Evolutionary conservation across 495 filamentous ascomycete genomes (phyloP).

Genomic region (Aspergillus saccharolyticus): DNA sequence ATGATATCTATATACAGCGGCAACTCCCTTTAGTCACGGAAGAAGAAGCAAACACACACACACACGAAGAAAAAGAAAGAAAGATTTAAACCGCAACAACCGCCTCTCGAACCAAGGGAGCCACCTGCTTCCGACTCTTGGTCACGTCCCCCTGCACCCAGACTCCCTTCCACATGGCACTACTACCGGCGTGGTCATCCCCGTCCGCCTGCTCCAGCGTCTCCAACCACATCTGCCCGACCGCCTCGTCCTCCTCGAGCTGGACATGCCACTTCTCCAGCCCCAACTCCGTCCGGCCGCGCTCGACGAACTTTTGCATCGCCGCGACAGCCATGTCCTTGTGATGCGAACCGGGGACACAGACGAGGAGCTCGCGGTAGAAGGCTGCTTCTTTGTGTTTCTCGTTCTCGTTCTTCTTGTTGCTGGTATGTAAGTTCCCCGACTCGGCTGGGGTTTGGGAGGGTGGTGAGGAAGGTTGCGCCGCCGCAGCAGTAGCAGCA

Average conservation of each 20-base stretch:
- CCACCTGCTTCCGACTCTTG: conserved; percentile 84
- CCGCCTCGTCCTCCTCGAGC: conserved; percentile 27
- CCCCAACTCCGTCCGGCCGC: conserved; percentile 44
- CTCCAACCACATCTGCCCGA: not conserved
- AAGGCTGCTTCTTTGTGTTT: conserved; percentile 51
- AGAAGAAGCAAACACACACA: no score
- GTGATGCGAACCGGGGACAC: conserved; percentile 32
- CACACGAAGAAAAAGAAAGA: not conserved
- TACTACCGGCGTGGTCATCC: conserved; percentile 8
- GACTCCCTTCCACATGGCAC: conserved; percentile 32
- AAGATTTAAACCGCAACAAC: conserved; percentile 43
- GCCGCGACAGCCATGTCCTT: conserved; percentile 39
- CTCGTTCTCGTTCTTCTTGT: no score
- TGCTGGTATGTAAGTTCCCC: no score
- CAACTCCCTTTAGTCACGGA: no score
- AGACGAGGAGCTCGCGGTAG: conserved; percentile 68
- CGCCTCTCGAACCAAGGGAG: conserved; percentile 68
- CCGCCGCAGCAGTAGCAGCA: no score
- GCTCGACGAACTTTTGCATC: conserved; percentile 48
- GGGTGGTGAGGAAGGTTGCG: no score
- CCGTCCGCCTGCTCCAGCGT: conserved; percentile 17
- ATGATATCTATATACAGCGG: no score
- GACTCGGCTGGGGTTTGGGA: no score
- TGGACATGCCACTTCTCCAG: conserved; percentile 52
- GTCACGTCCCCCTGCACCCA: conserved; percentile 66